These are phyloP conservation scores for Amphicarpaea edgeworthii DNA, from an alignment of 306 rosid genomes.

Conservation along the genomic window DNA sequence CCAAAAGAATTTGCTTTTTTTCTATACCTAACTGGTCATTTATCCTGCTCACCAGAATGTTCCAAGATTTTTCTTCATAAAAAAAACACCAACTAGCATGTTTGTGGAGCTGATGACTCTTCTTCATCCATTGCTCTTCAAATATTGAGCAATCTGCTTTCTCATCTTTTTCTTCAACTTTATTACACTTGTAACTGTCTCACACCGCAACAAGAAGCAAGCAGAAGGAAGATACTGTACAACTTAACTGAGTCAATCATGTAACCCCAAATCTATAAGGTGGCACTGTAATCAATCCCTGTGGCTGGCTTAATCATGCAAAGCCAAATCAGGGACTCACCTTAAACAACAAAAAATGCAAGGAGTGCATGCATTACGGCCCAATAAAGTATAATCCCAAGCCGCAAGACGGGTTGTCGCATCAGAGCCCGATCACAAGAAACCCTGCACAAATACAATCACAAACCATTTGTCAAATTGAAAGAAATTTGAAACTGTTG, in stretches of 20 bases:
- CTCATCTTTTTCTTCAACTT: conserved; percentile 39
- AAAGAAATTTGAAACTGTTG: conserved; percentile 5
- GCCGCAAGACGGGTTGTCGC: conserved; percentile 88
- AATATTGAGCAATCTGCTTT: conserved; percentile 46
- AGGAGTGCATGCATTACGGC: conserved; percentile 86
- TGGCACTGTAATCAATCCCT: neutral
- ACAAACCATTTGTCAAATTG: conserved; percentile 32
- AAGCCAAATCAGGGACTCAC: conserved; percentile 49
- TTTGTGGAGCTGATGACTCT: conserved; percentile 31
- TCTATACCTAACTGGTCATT: conserved; percentile 47
- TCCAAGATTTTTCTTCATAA: conserved; percentile 31
- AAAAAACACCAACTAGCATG: conserved; percentile 24
- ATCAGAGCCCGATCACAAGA: conserved; percentile 94
- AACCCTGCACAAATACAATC: conserved; percentile 68
- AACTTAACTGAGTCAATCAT: conserved; percentile 37
- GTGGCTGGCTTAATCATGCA: conserved; percentile 21
- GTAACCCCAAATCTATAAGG: conserved; percentile 34
- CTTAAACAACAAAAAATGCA: conserved; percentile 79
- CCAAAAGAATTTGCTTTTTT: conserved; percentile 49
- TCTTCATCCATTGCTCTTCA: conserved; percentile 47
- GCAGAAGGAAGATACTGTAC: conserved; percentile 45
- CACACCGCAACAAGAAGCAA: conserved; percentile 32
- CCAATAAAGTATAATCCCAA: conserved; percentile 91
- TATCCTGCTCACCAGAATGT: conserved; percentile 35
- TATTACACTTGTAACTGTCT: conserved; percentile 21